Percentiles rank a stretch among this genome's conserved stretches.
Evolutionary conservation across 1,139 yeast species (phyloP).

Genomic region (Geotrichum cucujoidarum): DNA sequence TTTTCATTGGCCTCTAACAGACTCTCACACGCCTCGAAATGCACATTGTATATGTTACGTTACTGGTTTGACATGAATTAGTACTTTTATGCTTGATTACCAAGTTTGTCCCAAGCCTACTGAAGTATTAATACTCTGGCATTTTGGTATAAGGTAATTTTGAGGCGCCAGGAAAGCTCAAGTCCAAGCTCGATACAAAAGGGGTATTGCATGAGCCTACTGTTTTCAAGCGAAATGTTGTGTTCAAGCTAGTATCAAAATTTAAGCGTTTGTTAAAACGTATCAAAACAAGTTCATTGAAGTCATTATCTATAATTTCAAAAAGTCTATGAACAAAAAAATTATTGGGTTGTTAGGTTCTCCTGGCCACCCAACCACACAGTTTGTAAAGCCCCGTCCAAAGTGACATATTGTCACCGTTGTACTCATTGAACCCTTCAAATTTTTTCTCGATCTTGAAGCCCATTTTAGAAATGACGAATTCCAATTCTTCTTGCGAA

Average conservation of each 20-base stretch:
- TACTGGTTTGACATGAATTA: too few relatives aligned
- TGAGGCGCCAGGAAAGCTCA: not conserved
- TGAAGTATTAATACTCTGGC: too few relatives aligned
- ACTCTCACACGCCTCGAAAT: too few relatives aligned
- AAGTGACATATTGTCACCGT: conserved; percentile 29
- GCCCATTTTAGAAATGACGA: conserved; percentile 50
- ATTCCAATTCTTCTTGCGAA: conserved; percentile 57
- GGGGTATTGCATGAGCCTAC: not conserved
- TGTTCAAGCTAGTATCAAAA: not conserved
- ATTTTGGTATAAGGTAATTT: too few relatives aligned
- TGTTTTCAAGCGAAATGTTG: not conserved
- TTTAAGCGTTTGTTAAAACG: not conserved
- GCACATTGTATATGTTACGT: too few relatives aligned
- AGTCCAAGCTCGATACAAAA: not conserved
- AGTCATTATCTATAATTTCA: not conserved
- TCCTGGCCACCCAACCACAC: conserved; percentile 30
- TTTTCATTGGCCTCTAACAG: too few relatives aligned
- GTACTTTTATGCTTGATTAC: too few relatives aligned
- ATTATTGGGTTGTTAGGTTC: not conserved
- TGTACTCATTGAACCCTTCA: conserved; percentile 29
- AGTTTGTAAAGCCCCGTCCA: conserved; percentile 30
- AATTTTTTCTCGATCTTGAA: conserved; percentile 53
- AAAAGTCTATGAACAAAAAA: not conserved
- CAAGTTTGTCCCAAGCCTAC: too few relatives aligned
- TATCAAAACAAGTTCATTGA: not conserved